Evolutionary conservation across 805 yeast genomes (phyloP), one percentile per base, ranked within the genome.

Genomic region (Wickerhamomyces hampshirensis): DNA sequence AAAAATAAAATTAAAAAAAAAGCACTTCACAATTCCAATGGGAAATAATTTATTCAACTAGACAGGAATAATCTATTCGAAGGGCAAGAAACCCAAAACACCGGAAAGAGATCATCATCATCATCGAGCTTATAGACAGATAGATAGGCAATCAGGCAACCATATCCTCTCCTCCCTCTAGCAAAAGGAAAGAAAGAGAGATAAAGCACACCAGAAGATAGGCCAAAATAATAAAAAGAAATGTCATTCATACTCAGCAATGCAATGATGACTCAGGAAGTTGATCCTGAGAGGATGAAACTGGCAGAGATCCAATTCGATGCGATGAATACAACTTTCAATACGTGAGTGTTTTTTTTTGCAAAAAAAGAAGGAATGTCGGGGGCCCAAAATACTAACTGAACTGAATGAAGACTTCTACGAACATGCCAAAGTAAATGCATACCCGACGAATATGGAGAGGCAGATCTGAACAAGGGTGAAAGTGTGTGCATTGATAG

Each of bases 371-470:
- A 6, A 17, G 5, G n/a, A n/a, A n/a, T 28, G 8, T 10, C 19
- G 18, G 18, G 11, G 6, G 11, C 13, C 11, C 18, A 23, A 6
- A 29, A 26, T n/a, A 32, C 41, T 49, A 49, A 51, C 34, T 28
- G 26, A 7, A 6, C 12, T 5, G 24, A 21, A 21, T 21, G 10
- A 21, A 11, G 73, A 29, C 68, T 89, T 46, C 65, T 84, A 24
- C 59, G 65, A 24, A 68, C 72, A 4, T 91, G 98, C 58, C 67
- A 71, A 15, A 51, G 59, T 39, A 93, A 93, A 59, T 93, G 98
- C 60, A 71, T 93, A 28, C 80, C 83, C n/a, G 75, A 69, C n/a
- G 84, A 81, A 45, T 89, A 84, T 60, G 85, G 86, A 12, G 98
- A 91, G 50, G 70, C 75, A 8, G 97, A 91, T 18, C 65, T 89